Base-by-base conservation (phyloP, 768 basidiomycete species). In the Termitomyces sp. region DNA sequence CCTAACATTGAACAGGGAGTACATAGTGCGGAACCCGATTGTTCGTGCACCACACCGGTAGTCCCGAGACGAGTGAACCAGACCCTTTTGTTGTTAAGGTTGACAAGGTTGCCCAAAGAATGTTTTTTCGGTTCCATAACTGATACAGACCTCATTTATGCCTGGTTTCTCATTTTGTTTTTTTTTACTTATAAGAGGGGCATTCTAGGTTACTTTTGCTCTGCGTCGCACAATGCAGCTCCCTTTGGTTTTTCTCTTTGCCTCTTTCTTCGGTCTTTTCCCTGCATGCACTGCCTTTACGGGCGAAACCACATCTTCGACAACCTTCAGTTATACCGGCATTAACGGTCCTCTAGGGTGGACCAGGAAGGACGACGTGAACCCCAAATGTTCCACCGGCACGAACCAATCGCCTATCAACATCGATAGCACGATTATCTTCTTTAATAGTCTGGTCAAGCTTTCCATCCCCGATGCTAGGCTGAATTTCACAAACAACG, bases 371-470 rank as follows among this genome's bases (percentile, higher is more conserved):
- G 43, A 32, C 28, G 39, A 25, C 6, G 30, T 41, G 21, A 58
- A 58, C 40, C n/a, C 32, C 5, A n/a, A 44, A 14, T 61, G 60
- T 45, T 46, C 51, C 16, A 58, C 35, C 35, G 45, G 54, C 32
- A 43, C 10, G 12, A 19, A 42, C 9, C 60, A 58, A 34, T 61
- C 57, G 17, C 60, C 60, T 11, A 58, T 61, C 44, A 56, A 58
- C 37, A 21, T 61, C 32, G 46, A 56, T 21, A 21, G 10, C 32
- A 30, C 54, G 11, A 45, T 45, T 27, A 0, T 27, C 3, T 8
- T 34, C 11, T 5, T 28, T 12, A 6, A 32, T 14, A 19, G 19
- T 30, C 10, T n/a, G n/a, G 40, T 52, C 3, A 30, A 10, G 17
- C 30, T 61, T 12, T 25, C 23, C 12, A 57, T 61, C 12, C 48